Base-by-base conservation (phyloP, 305 asterid genomes). In the Solanum aculeatissimum region DNA sequence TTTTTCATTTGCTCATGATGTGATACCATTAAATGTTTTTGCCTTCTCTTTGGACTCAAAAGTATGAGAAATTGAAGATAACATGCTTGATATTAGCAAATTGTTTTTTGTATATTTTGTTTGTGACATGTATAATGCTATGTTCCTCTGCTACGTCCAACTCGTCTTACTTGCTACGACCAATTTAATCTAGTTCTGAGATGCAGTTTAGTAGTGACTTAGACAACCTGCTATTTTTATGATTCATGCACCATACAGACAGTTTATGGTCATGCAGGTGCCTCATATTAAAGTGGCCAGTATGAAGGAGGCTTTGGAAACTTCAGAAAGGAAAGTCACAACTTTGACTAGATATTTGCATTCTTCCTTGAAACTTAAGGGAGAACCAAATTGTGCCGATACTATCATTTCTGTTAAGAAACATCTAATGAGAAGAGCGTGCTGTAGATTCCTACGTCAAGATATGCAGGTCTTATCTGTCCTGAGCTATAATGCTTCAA, bases 381-480 rank as follows among this genome's bases (percentile, higher is more conserved):
- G 89, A 84, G 97, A 90, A 84, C 92, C 89, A 66, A 87, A 89
- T 85, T 72, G 58, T 88, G 88, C 74, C 32, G 92, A 90, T 85
- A 91, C 92, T 84, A 86, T 94, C 85, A 80, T 89, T 42, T 70
- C 88, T 38, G 92, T 92, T 82, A 92, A 92, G 70, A 90, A 94
- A 49, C 92, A 89, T 86, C 85, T 97, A 90, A 82, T 85, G 87
- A 90, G 85, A 91, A 92, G 87, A 88, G 87, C 92, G 78, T 81
- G 89, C 83, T 86, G 86, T 85, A 91, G 92, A 91, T 78, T 83
- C 84, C 83, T 90, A 85, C 97, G 93, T 55, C 87, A 54, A 83
- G 94, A 92, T 87, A 88, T 92, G 91, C 98, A 95, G 98, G 99
- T 97, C 60, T 62, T 45, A 58, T 58, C 68, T 85, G 81, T 85